Base-by-base conservation (phyloP, 352 stramenopile species). In the Pythium dissotocum region DNA sequence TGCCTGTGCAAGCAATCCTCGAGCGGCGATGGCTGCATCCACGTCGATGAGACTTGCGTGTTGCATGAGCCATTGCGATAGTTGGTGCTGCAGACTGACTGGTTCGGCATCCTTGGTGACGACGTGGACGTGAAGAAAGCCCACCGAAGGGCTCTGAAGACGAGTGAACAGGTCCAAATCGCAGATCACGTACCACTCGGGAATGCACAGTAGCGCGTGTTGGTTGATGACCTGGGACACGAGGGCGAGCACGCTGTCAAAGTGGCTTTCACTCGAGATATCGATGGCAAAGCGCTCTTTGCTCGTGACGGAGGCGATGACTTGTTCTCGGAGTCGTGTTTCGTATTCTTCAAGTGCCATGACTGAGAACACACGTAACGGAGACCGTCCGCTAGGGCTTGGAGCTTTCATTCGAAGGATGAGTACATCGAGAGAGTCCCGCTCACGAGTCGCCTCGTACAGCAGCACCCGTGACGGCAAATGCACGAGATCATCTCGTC, bases 141-240 rank as follows among this genome's bases (percentile, higher is more conserved):
- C 58, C 49, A 84, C 14, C 24, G 74, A 63, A 0, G 62, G 76
- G 32, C 77, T 88, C 9, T 70, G 42, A 12, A 89, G 61, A 2
- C 42, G 57, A 18, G 59, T 66, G 4, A 79, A 76, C 18, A 87
- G 56, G 10, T 59, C 18, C 9, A 77, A 65, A 9, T 76, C 77
- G 3, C 55, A 73, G 4, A 89, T 12, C 1, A 86, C 14, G 51
- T 82, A 78, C 83, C 83, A 89, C 38, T 83, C 65, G 0, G 83
- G 83, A 0, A 82, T 65, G 0, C 71, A 78, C 1, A 89, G 61
- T 44, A 88, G 38, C 14, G 79, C 75, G 51, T 89, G 74, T 33
- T 88, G 73, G 44, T 80, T 85, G 42, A 91, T 79, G 9, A 86
- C 30, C 8, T 77, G 68, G 2, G 83, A 89, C 4, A 88, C 68